Evolutionary conservation across 2,329 filamentous ascomycete genomes (phyloP), one percentile per base, ranked within the genome.

Genomic region (Pseudocercospora musae): DNA sequence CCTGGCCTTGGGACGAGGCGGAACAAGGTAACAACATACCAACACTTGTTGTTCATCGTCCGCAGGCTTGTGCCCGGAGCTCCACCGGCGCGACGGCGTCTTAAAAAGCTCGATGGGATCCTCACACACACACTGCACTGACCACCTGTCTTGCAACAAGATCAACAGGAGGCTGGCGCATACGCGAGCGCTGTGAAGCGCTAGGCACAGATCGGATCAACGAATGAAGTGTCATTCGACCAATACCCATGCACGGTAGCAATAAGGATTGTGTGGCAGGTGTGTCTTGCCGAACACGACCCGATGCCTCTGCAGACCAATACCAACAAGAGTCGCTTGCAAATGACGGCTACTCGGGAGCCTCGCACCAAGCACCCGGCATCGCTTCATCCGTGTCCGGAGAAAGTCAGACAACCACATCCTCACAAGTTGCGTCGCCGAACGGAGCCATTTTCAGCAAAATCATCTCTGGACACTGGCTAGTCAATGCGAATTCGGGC

Each of bases 401-500:
- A 23, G 48, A 21, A 27, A 20, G 20, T 13, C 33, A 37, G 33
- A n/a, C 23, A n/a, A 4, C 48, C 13, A 13, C 48, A 50, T 27
- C 20, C 13, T 27, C 20, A 23, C 21, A 21, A 13, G 21, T 15
- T 25, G 48, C 48, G 20, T 8, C 13, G 6, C 48, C 48, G 20
- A 27, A 29, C n/a, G 48, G 48, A 27, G 23, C 48, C 48, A 50
- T 50, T n/a, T 50, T 50, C 48, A 25, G 20, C 48, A 50, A 50
- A 27, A 50, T 50, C 23, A 50, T 50, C 13, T 50, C 48, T 50
- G 48, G 48, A 50, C 48, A 50, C 48, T 50, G 48, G 48, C 48
- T 50, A n/a, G 21, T 50, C 48, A 50, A 27, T 25, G 29, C 48
- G 8, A 50, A 11, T 9, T 50, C 48, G 15, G 48, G 48, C 29